phyloP scores from a whole-genome alignment of 176 grass and related monocot genomes.

The Oryza glumipatula region DNA sequence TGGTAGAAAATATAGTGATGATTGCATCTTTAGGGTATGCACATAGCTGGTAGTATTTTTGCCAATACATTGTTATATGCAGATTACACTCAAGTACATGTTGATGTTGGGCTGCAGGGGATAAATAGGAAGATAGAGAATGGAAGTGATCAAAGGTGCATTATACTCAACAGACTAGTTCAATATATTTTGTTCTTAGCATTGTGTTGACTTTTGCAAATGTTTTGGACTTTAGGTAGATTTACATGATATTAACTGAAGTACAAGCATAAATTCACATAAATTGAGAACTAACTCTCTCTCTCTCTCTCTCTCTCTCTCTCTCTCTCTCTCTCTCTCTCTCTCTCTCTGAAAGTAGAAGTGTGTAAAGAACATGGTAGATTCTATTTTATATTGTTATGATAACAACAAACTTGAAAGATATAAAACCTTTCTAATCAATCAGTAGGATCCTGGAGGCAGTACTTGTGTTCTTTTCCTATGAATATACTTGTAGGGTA shows the following conservation, averaged over 20 bases:
- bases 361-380: neutral
- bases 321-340: neutral
- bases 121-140: conserved; percentile 27
- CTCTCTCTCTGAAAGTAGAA: conserved; percentile 1
- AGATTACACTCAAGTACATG: conserved; percentile 29
- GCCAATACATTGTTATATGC: conserved; percentile 15
- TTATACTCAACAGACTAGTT: neutral
- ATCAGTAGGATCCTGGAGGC: conserved; percentile 5
- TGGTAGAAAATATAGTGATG: neutral
- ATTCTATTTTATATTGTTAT: neutral
- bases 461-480: conserved; percentile 6
- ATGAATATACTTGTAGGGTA: conserved; percentile 6
- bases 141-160: neutral
- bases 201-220: conserved; percentile 4
- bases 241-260: neutral
- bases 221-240: conserved; percentile 4
- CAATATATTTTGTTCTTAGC: neutral
- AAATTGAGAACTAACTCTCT: neutral
- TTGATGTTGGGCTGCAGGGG: conserved; percentile 8
- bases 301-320: neutral
- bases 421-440: neutral
- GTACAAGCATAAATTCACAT: conserved; percentile 9
- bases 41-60: neutral
- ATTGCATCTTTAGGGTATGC: neutral
- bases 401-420: neutral